Evolutionary conservation across 176 grass and related monocot genomes (phyloP).

Genomic region (Saccharum officinarum): DNA sequence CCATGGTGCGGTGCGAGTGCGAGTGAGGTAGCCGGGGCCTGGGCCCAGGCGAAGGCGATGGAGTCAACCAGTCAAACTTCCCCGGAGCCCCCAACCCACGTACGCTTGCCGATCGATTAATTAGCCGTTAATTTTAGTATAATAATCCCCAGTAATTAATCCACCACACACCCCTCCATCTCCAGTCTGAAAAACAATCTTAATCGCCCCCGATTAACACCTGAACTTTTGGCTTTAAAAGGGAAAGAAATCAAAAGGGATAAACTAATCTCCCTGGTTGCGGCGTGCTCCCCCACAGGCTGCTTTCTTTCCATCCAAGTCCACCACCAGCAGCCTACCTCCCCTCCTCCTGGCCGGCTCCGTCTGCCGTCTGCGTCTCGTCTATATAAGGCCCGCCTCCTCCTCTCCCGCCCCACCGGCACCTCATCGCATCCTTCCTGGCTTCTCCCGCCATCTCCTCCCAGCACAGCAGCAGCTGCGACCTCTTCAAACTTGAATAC

Average conservation of each 20-base stretch:
- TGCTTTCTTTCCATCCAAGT: slow-evolving; percentile 20
- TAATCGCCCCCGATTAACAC: slow-evolving; percentile 27
- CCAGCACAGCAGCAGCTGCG: background rate
- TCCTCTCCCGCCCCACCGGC: slow-evolving; percentile 55
- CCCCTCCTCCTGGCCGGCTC: background rate
- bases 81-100: background rate
- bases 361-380: background rate
- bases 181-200: background rate
- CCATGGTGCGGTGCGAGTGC: background rate
- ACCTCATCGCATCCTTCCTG: slow-evolving; percentile 35
- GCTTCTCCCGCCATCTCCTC: slow-evolving; percentile 29
- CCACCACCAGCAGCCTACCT: slow-evolving; percentile 25
- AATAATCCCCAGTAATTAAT: background rate
- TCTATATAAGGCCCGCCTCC: slow-evolving; percentile 56
- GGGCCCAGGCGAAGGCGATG: background rate
- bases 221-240: slow-evolving; percentile 77
- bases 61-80: slow-evolving; percentile 28
- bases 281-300: slow-evolving; percentile 79
- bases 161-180: background rate
- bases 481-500: background rate
- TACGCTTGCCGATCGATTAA: slow-evolving; percentile 2
- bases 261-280: slow-evolving; percentile 67
- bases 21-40: background rate
- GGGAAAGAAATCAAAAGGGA: slow-evolving; percentile 26
- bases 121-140: background rate